Conservation (phyloP, 306 rosid species). For the Prunus persica region Prunus_persica_NCBIv2 NC_034014.1:23639501-23640000, state of each 20-base stretch:
- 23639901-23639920: slow-evolving; percentile 72
- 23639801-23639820: slow-evolving; percentile 69
- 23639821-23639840: slow-evolving; percentile 43
- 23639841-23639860: slow-evolving; percentile 46
- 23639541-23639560: slow-evolving; percentile 7
- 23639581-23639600: not conserved
- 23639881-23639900: slow-evolving; percentile 68
- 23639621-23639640: slow-evolving; percentile 86
- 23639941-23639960: slow-evolving; percentile 54
- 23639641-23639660: slow-evolving; percentile 76
- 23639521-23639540: slow-evolving; percentile 1
- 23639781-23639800: slow-evolving; percentile 83
- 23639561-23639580: not conserved
- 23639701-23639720: slow-evolving; percentile 76
- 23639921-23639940: slow-evolving; percentile 62
- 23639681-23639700: slow-evolving; percentile 81
- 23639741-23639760: slow-evolving; percentile 59
- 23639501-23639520: slow-evolving; percentile 12
- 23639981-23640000: slow-evolving; percentile 80
- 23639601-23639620: slow-evolving; percentile 24
- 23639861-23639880: slow-evolving; percentile 81
- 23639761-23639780: slow-evolving; percentile 70
- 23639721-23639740: slow-evolving; percentile 63
- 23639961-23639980: slow-evolving; percentile 73
- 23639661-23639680: slow-evolving; percentile 69